Conservation (phyloP, 768 basidiomycete species). For the Pleurotus ostreatus region DNA sequence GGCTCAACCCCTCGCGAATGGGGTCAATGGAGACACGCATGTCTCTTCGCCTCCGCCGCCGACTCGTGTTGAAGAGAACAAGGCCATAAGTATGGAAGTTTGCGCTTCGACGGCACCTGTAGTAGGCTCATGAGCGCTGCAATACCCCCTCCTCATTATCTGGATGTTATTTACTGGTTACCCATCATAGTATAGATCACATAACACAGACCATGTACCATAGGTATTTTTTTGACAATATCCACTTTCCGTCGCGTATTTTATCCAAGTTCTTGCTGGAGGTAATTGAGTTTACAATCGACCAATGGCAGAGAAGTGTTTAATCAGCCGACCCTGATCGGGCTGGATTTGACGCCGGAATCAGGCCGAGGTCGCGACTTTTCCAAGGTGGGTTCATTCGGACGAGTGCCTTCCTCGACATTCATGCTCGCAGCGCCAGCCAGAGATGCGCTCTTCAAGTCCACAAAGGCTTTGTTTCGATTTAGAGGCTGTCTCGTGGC, state of each 20-base stretch:
- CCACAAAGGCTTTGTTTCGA: conserved; percentile 28
- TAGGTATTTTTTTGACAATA: background rate
- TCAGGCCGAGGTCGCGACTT: too few relatives aligned
- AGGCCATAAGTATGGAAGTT: background rate
- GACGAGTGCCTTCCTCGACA: conserved; percentile 2
- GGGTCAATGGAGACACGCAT: conserved; percentile 1
- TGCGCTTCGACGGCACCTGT: background rate
- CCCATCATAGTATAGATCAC: background rate
- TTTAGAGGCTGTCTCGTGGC: conserved; percentile 41
- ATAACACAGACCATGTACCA: background rate
- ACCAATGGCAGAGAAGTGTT: background rate
- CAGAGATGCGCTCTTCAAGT: conserved; percentile 37
- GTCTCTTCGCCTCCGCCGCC: background rate
- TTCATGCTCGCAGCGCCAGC: conserved; percentile 40
- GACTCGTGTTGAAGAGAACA: background rate
- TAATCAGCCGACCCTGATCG: conserved; percentile 6
- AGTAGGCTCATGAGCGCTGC: background rate
- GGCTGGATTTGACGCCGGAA: conserved; percentile 3
- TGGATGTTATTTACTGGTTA: background rate
- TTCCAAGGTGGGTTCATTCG: background rate
- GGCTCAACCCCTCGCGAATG: conserved; percentile 2
- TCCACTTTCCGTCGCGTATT: too few relatives aligned
- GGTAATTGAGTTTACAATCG: background rate
- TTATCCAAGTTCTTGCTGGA: background rate
- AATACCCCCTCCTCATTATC: background rate